Base-by-base conservation (phyloP, 2,329 filamentous ascomycete genomes). In the Pseudodiploospora longispora region DNA sequence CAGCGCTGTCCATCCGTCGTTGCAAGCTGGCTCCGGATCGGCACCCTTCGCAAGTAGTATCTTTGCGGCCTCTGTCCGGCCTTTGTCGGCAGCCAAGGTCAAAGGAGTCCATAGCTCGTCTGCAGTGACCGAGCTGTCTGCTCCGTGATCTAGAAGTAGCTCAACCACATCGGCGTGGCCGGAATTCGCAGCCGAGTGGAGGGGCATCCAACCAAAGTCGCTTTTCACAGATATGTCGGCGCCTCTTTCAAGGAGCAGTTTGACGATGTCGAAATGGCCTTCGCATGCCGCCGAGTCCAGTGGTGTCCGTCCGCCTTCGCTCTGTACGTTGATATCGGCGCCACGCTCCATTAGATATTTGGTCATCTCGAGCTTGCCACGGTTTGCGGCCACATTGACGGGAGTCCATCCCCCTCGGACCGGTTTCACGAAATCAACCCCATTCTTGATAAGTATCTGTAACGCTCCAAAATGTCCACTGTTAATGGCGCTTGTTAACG, bases 131-230 rank as follows among this genome's bases (percentile, higher is more conserved):
- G 30, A 27, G 5, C 36, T 30, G 6, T 46, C 38, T 2, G 35
- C 28, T 7, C 47, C 47, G 6, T 46, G 36, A 28, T 46, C n/a
- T 5, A 48, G 43, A 7, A 48, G 47, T 10, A 43, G 27, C n/a
- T 36, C 27, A 4, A 48, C 47, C 10, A 45, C 43, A 10, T 33
- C 32, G 6, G 41, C 29, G 37, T 40, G 36, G 19, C 47, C 47
- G 2, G 30, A 36, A 6, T 47, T 41, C 1, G 40, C 47, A 5
- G 47, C 47, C n/a, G 37, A 38, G 19, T 48, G 43, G 12, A 48
- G 38, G 27, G 32, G 41, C 4, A 38, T 48, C 47, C 47, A 48
- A n/a, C 47, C 47, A 7, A 35, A 10, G 10, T 10, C n/a, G 4
- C 31, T 37, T 30, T 30, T 31, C 3, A 36, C 36, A 6, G 36